Evolutionary conservation across 495 filamentous ascomycete genomes (phyloP).

Genomic region (Xanthoparmelia taractica): DNA sequence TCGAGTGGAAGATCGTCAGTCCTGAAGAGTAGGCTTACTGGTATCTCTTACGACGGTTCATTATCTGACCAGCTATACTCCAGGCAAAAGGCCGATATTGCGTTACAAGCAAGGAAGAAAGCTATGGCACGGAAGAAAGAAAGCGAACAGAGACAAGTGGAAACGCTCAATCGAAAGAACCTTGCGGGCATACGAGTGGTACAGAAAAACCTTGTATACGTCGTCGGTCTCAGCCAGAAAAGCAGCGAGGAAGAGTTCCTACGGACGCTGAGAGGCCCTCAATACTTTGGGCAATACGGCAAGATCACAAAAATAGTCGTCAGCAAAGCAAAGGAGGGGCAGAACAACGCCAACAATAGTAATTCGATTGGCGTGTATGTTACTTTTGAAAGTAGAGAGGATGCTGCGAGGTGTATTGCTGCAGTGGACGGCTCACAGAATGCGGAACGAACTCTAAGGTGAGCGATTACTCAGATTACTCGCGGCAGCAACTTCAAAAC

Average conservation of each 20-base stretch:
- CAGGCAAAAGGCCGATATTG: slow-evolving; percentile 76
- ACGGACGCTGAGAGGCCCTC: slow-evolving; percentile 71
- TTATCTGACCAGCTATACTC: neutral
- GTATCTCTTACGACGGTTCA: neutral
- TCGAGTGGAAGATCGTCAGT: slow-evolving; percentile 89
- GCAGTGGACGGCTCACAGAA: slow-evolving; percentile 91
- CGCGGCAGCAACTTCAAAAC: neutral
- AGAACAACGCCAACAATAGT: slow-evolving; percentile 59
- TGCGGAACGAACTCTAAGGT: slow-evolving; percentile 72
- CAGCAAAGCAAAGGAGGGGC: slow-evolving; percentile 78
- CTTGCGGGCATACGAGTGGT: slow-evolving; percentile 89
- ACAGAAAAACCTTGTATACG: slow-evolving; percentile 97
- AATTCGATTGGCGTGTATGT: slow-evolving; percentile 95
- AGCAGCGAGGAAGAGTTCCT: slow-evolving; percentile 86
- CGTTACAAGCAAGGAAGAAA: slow-evolving; percentile 84
- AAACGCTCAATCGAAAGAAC: slow-evolving; percentile 89
- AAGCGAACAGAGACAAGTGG: slow-evolving; percentile 88
- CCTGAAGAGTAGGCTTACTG: slow-evolving; percentile 69
- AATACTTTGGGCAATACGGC: slow-evolving; percentile 98
- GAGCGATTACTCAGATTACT: slow-evolving; percentile 15
- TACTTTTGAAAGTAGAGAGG: slow-evolving; percentile 80
- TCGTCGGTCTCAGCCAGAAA: slow-evolving; percentile 85
- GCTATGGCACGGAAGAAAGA: slow-evolving; percentile 90
- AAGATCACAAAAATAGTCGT: slow-evolving; percentile 99
- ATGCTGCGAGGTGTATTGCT: slow-evolving; percentile 80